These are phyloP conservation scores for Sporisorium iseilematis-ciliati DNA, from an alignment of 1,284 basidiomycete species.

Conservation along the genomic window DNA sequence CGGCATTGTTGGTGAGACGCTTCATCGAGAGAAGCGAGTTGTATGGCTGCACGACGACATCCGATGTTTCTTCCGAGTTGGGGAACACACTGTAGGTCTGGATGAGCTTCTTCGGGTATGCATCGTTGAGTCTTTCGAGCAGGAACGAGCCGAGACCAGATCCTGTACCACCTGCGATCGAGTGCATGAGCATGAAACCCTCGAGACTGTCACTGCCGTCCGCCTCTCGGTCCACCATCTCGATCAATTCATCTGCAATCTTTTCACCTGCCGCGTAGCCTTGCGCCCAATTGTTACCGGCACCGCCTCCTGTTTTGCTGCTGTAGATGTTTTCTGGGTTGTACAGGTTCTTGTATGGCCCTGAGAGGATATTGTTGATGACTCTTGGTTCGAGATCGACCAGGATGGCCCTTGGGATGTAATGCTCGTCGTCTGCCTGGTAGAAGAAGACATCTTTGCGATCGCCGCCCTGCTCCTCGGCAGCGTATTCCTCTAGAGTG, in stretches of 20 bases:
- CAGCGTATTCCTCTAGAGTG: conserved; percentile 67
- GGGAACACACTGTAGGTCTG: conserved; percentile 99
- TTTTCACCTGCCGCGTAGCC: conserved; percentile 85
- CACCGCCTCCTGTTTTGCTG: conserved; percentile 94
- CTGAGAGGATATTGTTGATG: conserved; percentile 91
- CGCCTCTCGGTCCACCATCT: conserved; percentile 98
- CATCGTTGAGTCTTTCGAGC: conserved; percentile 94
- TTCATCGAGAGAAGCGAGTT: conserved; percentile 94
- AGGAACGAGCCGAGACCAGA: conserved; percentile 97
- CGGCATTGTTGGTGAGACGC: conserved; percentile 93
- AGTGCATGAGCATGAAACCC: conserved; percentile 99
- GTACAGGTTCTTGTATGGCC: conserved; percentile 92
- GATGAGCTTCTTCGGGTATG: conserved; percentile 98
- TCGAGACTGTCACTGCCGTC: conserved; percentile 98
- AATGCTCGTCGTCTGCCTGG: conserved; percentile 99
- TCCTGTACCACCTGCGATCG: conserved; percentile 97
- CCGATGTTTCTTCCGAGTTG: conserved; percentile 73
- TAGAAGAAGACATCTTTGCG: conserved; percentile 99
- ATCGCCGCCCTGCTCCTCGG: conserved; percentile 73
- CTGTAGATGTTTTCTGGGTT: conserved; percentile 99
- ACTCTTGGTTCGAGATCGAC: conserved; percentile 98
- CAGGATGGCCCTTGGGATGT: conserved; percentile 95
- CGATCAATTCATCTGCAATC: conserved; percentile 97
- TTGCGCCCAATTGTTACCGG: conserved; percentile 99
- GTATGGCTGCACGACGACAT: conserved; percentile 87